Conservation (phyloP, 495 filamentous ascomycete genomes). For the Hypoxylon lienhwacheense region DNA sequence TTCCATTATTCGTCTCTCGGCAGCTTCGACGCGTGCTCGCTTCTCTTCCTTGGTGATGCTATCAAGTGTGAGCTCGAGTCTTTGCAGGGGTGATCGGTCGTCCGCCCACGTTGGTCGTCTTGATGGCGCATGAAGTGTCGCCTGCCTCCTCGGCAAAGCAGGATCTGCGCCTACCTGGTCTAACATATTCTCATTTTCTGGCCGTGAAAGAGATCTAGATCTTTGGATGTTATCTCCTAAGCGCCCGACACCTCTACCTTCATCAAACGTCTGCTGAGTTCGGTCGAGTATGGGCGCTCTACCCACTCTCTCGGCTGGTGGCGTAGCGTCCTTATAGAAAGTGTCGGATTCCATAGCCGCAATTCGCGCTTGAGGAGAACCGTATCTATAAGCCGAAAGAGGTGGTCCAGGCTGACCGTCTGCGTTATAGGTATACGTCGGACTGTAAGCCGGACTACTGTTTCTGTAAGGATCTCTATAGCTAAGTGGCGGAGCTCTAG, state of each 20-base stretch:
- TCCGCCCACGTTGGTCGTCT: constrained; percentile 62
- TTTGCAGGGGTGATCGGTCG: constrained; percentile 86
- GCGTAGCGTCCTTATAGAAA: constrained; percentile 41
- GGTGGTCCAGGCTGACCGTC: constrained; percentile 31
- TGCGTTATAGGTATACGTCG: constrained; percentile 38
- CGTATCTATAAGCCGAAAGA: constrained; percentile 26
- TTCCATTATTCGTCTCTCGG: constrained; percentile 65
- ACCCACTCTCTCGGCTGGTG: constrained; percentile 34
- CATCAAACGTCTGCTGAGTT: constrained; percentile 35
- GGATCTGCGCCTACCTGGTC: constrained; percentile 19
- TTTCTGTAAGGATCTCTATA: constrained; percentile 55
- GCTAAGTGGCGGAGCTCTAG: constrained; percentile 60
- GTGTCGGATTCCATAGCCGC: constrained; percentile 47
- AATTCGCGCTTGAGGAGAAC: constrained; percentile 18
- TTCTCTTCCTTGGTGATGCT: constrained; percentile 94
- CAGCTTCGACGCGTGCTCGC: constrained; percentile 75
- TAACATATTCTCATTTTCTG: constrained; percentile 20
- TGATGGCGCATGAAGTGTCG: constrained; percentile 24
- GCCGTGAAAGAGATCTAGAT: constrained; percentile 26
- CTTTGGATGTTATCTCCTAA: constrained; percentile 23
- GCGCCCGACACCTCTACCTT: constrained; percentile 11
- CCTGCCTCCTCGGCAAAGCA: constrained; percentile 31
- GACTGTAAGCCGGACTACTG: constrained; percentile 40
- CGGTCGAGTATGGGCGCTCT: constrained; percentile 42
- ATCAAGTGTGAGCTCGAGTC: constrained; percentile 81